Conservation (phyloP, 441 rosid genomes). For the Gossypium davidsonii region DNA sequence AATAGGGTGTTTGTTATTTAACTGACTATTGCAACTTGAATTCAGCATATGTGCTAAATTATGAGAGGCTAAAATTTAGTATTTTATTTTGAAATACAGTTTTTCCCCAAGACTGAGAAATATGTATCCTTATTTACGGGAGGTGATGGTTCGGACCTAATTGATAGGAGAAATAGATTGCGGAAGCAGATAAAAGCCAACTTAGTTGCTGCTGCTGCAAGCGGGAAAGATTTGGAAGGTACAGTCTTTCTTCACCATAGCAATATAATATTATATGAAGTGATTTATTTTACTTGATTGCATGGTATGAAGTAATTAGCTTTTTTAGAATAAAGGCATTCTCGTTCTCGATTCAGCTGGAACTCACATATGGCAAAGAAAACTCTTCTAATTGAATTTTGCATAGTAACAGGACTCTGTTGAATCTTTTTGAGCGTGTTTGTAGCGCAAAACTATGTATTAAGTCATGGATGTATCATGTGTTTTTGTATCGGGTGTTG, state of each 20-base stretch:
- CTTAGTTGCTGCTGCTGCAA: conserved; percentile 83
- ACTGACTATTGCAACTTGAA: neutral
- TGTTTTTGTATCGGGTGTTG: neutral
- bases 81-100: conserved; percentile 39
- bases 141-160: conserved; percentile 51
- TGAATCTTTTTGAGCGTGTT: neutral
- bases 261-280: neutral
- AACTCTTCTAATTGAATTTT: neutral
- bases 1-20: neutral
- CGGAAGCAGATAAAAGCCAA: conserved; percentile 91
- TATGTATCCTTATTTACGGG: conserved; percentile 84
- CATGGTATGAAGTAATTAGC: neutral
- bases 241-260: neutral
- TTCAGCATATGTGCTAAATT: neutral
- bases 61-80: neutral
- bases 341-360: neutral
- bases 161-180: conserved; percentile 75
- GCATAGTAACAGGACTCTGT: neutral
- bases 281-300: neutral
- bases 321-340: neutral
- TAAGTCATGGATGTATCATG: neutral
- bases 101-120: conserved; percentile 95
- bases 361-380: neutral
- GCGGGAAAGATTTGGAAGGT: conserved; percentile 98
- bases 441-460: neutral